A percentile compares a stretch with the other conserved stretches of the same genome.
phyloP scores from a whole-genome alignment of 768 basidiomycete species.

The Boletus reticuloceps region DNA sequence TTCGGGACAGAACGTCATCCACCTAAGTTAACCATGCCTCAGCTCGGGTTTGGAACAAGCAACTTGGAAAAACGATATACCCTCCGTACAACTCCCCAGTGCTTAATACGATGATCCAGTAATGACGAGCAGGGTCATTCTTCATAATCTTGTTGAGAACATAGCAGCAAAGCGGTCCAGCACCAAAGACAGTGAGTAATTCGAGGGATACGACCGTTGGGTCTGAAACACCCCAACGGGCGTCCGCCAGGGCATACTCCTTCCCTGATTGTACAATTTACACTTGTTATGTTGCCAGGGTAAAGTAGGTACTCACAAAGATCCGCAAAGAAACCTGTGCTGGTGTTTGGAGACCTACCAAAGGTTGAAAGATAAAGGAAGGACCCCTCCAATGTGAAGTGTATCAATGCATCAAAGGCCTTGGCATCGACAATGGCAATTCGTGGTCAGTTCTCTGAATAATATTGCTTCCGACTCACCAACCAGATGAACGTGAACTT shows the following conservation, averaged over 20 bases:
- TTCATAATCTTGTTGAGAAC: conserved; percentile 64
- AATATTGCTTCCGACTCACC: conserved; percentile 38
- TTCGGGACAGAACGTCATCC: conserved; percentile 90
- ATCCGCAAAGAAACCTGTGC: conserved; percentile 65
- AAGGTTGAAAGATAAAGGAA: conserved; percentile 78
- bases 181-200: conserved; percentile 73
- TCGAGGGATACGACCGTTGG: conserved; percentile 81
- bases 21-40: conserved; percentile 36
- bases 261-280: conserved; percentile 50
- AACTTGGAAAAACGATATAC: conserved; percentile 33
- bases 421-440: conserved; percentile 22
- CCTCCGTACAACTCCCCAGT: conserved; percentile 80
- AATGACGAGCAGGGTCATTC: conserved; percentile 55
- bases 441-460: not conserved
- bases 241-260: conserved; percentile 78
- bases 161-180: conserved; percentile 71
- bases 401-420: conserved; percentile 81
- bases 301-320: conserved; percentile 52
- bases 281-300: not conserved
- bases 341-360: conserved; percentile 68
- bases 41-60: not conserved
- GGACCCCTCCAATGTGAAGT: conserved; percentile 76
- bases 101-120: conserved; percentile 75
- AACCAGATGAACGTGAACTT: conserved; percentile 76
- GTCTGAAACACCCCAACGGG: conserved; percentile 79